A percentile compares a stretch with the other conserved stretches of the same genome.
Evolutionary conservation across 768 basidiomycete genomes (phyloP).

Genomic region (Goffeauzyma gilvescens): DNA sequence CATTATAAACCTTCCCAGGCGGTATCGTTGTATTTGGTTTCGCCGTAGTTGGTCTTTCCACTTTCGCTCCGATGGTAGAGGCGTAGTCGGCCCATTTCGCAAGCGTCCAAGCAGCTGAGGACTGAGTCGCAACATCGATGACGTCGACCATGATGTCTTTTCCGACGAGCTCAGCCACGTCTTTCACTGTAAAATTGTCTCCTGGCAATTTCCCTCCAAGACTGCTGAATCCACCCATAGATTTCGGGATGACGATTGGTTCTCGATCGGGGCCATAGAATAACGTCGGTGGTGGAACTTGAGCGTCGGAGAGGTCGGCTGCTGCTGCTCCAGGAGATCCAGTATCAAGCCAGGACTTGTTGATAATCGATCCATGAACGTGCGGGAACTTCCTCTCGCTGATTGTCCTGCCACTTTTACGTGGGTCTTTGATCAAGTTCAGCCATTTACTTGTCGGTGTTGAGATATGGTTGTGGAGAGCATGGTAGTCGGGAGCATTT

Average conservation of each 20-base stretch:
- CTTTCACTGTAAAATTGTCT: slow-evolving; percentile 48
- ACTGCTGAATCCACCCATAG: slow-evolving; percentile 41
- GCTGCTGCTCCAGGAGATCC: neutral
- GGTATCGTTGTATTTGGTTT: slow-evolving; percentile 22
- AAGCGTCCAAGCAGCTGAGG: slow-evolving; percentile 68
- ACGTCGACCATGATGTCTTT: slow-evolving; percentile 67
- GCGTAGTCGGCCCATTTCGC: slow-evolving; percentile 73
- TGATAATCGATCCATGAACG: slow-evolving; percentile 18
- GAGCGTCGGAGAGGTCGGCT: neutral
- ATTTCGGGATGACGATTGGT: slow-evolving; percentile 56
- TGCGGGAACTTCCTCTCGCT: slow-evolving; percentile 15
- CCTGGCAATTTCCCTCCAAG: slow-evolving; percentile 81
- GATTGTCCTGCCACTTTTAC: slow-evolving; percentile 20
- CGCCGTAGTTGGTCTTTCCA: neutral
- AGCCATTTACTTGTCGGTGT: slow-evolving; percentile 28
- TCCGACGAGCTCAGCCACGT: slow-evolving; percentile 64
- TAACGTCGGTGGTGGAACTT: slow-evolving; percentile 8
- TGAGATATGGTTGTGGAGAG: slow-evolving; percentile 25
- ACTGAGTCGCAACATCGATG: slow-evolving; percentile 82
- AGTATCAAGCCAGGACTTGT: slow-evolving; percentile 6
- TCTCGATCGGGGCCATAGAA: slow-evolving; percentile 36
- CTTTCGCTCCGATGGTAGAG: slow-evolving; percentile 9
- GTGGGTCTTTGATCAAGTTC: slow-evolving; percentile 25
- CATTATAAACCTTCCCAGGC: slow-evolving; percentile 68
- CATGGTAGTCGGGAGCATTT: slow-evolving; percentile 25